phyloP scores from a whole-genome alignment of 257 asterid species.

The Solanum lycopersicoides region DNA sequence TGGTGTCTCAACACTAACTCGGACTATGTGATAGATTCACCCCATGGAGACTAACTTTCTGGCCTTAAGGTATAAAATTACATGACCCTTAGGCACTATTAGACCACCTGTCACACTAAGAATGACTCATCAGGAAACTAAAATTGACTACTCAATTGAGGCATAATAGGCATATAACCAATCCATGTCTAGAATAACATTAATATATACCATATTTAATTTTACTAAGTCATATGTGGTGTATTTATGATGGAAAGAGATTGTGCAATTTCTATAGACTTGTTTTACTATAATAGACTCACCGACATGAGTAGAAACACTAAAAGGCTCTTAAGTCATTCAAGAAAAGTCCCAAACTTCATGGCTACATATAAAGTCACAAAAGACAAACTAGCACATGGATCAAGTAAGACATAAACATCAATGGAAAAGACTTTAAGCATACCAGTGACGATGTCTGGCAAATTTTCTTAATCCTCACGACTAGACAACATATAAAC shows the following conservation, averaged over 20 bases:
- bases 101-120: not conserved
- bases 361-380: not conserved
- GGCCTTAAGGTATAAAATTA: not conserved
- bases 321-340: not conserved
- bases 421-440: too few species aligned
- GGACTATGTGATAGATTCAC: not conserved
- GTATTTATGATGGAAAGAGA: not conserved
- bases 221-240: not conserved
- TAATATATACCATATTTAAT: too few species aligned
- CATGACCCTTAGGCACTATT: not conserved
- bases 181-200: not conserved
- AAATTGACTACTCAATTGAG: not conserved
- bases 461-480: not conserved
- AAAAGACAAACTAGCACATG: not conserved
- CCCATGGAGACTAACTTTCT: not conserved
- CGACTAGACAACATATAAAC: not conserved
- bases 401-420: too few species aligned
- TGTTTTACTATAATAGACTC: not conserved
- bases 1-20: not conserved
- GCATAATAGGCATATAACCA: not conserved
- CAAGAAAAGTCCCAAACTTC: not conserved
- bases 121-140: not conserved
- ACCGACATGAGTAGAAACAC: too few species aligned
- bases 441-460: not conserved
- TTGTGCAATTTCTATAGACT: not conserved